These are phyloP conservation scores for Prunus kanzakura DNA, from an alignment of 306 rosid species.

Conservation along the genomic window DNA sequence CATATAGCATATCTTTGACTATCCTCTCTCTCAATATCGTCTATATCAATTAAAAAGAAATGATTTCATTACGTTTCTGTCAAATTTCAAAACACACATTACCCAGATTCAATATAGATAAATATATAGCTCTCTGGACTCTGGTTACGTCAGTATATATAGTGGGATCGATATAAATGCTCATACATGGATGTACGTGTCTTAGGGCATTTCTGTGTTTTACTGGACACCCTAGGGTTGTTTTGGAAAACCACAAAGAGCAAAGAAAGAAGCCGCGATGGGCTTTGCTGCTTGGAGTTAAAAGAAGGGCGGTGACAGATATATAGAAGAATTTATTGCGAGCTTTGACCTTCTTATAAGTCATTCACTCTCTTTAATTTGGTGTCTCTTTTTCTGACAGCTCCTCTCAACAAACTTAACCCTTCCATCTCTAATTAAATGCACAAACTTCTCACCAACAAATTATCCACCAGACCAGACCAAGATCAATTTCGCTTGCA, in stretches of 20 bases:
- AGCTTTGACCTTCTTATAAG: conserved; percentile 14
- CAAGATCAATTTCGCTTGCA: neutral
- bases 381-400: neutral
- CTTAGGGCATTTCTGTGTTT: neutral
- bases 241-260: neutral
- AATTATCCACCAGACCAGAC: neutral
- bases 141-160: too few relatives aligned
- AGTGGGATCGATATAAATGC: too few relatives aligned
- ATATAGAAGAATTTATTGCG: conserved; percentile 3
- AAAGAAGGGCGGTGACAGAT: conserved; percentile 14
- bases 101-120: neutral
- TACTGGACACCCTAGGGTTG: neutral
- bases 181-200: too few relatives aligned
- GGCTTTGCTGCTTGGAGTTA: too few relatives aligned
- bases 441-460: conserved; percentile 16
- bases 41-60: too few relatives aligned
- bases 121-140: neutral
- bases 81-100: too few relatives aligned
- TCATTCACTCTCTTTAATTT: neutral
- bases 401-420: conserved; percentile 35
- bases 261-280: neutral
- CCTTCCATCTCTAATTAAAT: conserved; percentile 12
- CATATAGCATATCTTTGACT: too few relatives aligned
- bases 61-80: too few relatives aligned
- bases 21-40: too few relatives aligned